phyloP scores from a whole-genome alignment of 2,329 filamentous ascomycete species.

The Pestalotiopsis sp. region DNA sequence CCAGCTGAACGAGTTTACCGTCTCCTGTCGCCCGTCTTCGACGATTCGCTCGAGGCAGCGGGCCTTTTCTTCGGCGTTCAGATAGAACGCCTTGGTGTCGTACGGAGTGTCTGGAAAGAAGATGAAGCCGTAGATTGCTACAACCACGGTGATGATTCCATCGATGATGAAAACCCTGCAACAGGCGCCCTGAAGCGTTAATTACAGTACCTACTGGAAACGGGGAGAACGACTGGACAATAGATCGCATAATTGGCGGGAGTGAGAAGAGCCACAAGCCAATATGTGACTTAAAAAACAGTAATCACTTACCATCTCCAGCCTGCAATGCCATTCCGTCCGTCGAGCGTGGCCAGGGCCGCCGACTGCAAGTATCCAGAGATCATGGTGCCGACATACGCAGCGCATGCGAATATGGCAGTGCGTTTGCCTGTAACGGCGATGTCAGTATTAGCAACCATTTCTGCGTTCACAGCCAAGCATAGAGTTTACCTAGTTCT shows the following conservation, averaged over 20 bases:
- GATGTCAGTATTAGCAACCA: neutral
- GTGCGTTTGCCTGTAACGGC: slow-evolving; percentile 50
- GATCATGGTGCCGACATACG: slow-evolving; percentile 63
- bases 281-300: no score
- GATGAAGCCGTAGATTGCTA: slow-evolving; percentile 53
- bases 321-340: slow-evolving; percentile 45
- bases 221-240: no score
- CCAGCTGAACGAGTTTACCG: slow-evolving; percentile 23
- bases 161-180: slow-evolving; percentile 40
- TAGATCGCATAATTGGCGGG: no score
- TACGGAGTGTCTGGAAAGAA: slow-evolving; percentile 53
- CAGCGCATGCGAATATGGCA: slow-evolving; percentile 64
- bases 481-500: slow-evolving; percentile 47
- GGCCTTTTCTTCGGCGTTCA: slow-evolving; percentile 35
- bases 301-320: slow-evolving; percentile 50
- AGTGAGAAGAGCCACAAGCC: no score
- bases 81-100: slow-evolving; percentile 38
- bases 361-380: slow-evolving; percentile 58
- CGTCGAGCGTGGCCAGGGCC: slow-evolving; percentile 39
- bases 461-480: neutral
- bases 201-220: no score
- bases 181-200: neutral
- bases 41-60: slow-evolving; percentile 40
- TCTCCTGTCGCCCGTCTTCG: slow-evolving; percentile 28
- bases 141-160: slow-evolving; percentile 53